Evolutionary conservation across 2,329 filamentous ascomycete species (phyloP), one percentile per base, ranked within the genome.

Genomic region (Anisogramma anomala): DNA sequence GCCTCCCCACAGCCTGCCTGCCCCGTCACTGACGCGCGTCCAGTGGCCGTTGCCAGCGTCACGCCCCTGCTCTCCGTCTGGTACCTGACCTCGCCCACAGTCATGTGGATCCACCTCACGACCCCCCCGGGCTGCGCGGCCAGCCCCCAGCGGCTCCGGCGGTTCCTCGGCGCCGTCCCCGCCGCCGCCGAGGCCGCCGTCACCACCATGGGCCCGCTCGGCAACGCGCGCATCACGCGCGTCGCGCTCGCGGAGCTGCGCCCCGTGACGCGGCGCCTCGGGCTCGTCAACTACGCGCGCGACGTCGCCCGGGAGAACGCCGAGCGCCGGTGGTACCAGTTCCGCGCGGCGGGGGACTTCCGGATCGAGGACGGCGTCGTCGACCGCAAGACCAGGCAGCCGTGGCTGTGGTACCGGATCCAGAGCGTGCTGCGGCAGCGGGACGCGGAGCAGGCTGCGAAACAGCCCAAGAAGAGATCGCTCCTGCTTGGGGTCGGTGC

Each of bases 41-140:
- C 48, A 81, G 77, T 78, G 42, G 60, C 72, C 35, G 53, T 74
- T 37, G 75, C 70, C 47, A 77, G 80, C 50, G 56, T 79, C 27
- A 59, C 82, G 7, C 84, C 84, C 3, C 63, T 86, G 51, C 43
- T 75, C 26, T 74, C 79, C 52, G 68, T 85, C 17, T 66, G 71
- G 26, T 81, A 77, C 56, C 71, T 72, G 34, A 77, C 79, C 2
- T 68, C 74, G 0, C 82, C 84, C 3, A 84, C 82, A 53, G 82
- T 89, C 6, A 77, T 77, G 30, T 77, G 79, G 53, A 69, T 91
- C 45, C 76, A 83, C 58, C 63, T 91, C 36, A 71, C 73, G 17
- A 66, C 88, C 2, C 85, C 85, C 0, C 57, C 66, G 1, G 72
- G 71, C 49, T 82, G 81, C 13, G 74, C 82, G 33, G 59, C 67